phyloP scores from a whole-genome alignment of 78 protist genomes.

The Reticulomyxa filosa region DNA sequence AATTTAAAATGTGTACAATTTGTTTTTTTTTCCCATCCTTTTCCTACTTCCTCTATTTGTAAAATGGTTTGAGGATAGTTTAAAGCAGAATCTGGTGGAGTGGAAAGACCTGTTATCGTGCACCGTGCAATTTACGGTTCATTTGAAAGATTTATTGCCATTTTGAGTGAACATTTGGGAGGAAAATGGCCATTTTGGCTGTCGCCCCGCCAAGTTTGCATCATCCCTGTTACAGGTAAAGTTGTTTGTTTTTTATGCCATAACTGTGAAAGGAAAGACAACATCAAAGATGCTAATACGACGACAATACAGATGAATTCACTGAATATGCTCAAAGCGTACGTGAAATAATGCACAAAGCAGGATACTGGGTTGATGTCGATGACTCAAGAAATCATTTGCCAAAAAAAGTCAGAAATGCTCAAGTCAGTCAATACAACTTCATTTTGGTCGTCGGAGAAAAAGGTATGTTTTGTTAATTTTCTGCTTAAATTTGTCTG shows the following conservation, averaged over 20 bases:
- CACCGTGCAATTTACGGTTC: constrained; percentile 97
- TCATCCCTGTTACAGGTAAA: too few relatives aligned
- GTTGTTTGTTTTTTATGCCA: too few relatives aligned
- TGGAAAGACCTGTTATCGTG: constrained; percentile 78
- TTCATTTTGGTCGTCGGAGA: constrained; percentile 67
- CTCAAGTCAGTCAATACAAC: constrained; percentile 24
- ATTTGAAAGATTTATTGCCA: constrained; percentile 86
- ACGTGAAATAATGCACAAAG: too few relatives aligned
- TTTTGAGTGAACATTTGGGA: constrained; percentile 78
- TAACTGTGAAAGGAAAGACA: too few relatives aligned
- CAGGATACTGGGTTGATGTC: too few relatives aligned
- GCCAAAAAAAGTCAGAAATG: neutral
- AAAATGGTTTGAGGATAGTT: neutral
- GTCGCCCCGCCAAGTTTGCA: too few relatives aligned
- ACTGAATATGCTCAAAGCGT: too few relatives aligned
- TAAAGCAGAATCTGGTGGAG: neutral
- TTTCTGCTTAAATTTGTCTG: too few relatives aligned
- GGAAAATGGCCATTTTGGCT: constrained; percentile 97
- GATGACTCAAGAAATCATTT: too few relatives aligned
- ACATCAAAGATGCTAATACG: too few relatives aligned
- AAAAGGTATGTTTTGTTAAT: too few relatives aligned
- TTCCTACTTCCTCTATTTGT: neutral
- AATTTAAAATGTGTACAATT: neutral
- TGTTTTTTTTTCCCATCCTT: neutral
- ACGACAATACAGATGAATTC: too few relatives aligned